Base-by-base conservation (phyloP, 495 filamentous ascomycete genomes). In the Hypoxylon subgilvum region DNA sequence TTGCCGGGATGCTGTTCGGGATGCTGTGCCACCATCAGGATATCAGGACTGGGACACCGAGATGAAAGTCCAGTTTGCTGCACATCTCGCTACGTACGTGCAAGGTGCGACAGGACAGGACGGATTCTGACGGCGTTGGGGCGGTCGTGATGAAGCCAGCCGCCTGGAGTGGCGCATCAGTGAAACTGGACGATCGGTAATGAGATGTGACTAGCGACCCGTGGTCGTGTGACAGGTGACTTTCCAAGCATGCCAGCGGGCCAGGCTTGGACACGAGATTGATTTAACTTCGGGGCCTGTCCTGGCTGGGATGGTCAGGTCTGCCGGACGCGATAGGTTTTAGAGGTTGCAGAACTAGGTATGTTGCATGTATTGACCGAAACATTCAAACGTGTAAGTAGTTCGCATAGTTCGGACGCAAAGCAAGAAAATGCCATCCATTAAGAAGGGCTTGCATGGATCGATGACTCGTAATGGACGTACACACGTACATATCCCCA, bases 1-100 rank as follows among this genome's bases (percentile, higher is more conserved):
- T 88, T 55, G 87, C 87, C 6, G 88, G 86, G 18, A 83, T 89
- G 68, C 69, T 90, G 34, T 89, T 84, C 66, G 79, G 77, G 14
- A 63, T 88, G 57, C 70, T 79, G 38, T 81, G 74, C 58, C 80
- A 78, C 62, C 53, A 58, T 18, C 60, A 76, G 16, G 75, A 79
- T 52, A 58, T 18, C 60, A 76, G 16, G 75, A 79, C 56, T 86
- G 83, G 85, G 66, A 74, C 59, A 63, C 76, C 14, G 57, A 70
- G 42, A 69, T 69, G 44, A 85, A 77, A 69, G 73, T 90, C 41
- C 56, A 50, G 12, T 88, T 89, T 71, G 86, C 85, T 34, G 88
- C 84, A 54, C 78, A 79, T 21, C 67, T 91, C 68, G 86, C 87
- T 40, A 87, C 86, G 35, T 75, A 75, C 54, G 35, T 75, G 75